phyloP scores from a whole-genome alignment of 345 rosid genomes.

The Euphorbia lathyris region DNA sequence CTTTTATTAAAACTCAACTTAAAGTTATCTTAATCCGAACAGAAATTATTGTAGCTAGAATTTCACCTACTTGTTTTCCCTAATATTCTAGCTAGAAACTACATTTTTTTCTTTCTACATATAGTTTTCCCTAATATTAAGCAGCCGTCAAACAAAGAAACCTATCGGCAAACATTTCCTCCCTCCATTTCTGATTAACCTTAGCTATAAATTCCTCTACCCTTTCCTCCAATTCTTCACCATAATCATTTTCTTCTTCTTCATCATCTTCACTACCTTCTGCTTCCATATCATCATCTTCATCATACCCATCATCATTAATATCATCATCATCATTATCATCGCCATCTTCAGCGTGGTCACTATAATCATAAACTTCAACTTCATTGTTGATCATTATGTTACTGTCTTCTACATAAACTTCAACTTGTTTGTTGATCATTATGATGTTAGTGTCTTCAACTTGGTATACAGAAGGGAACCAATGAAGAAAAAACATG shows the following conservation, averaged over 20 bases:
- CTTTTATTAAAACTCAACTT: too few species aligned
- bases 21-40: too few species aligned
- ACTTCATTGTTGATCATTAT: neutral
- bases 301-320: neutral
- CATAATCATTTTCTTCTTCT: conserved; percentile 17
- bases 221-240: conserved; percentile 18
- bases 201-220: conserved; percentile 29
- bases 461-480: neutral
- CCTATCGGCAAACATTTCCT: conserved; percentile 24
- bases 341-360: neutral
- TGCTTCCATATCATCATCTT: neutral
- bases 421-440: neutral
- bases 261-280: conserved; percentile 20
- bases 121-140: neutral
- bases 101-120: too few species aligned
- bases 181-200: conserved; percentile 25
- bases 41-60: too few species aligned
- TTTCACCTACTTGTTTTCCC: too few species aligned
- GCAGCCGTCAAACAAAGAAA: conserved; percentile 14
- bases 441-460: neutral
- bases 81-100: too few species aligned
- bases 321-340: neutral
- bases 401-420: neutral
- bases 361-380: neutral
- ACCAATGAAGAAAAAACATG: neutral